These are phyloP conservation scores for Apiospora saccharicola DNA, from an alignment of 2,329 filamentous ascomycete species.

Conservation along the genomic window DNA sequence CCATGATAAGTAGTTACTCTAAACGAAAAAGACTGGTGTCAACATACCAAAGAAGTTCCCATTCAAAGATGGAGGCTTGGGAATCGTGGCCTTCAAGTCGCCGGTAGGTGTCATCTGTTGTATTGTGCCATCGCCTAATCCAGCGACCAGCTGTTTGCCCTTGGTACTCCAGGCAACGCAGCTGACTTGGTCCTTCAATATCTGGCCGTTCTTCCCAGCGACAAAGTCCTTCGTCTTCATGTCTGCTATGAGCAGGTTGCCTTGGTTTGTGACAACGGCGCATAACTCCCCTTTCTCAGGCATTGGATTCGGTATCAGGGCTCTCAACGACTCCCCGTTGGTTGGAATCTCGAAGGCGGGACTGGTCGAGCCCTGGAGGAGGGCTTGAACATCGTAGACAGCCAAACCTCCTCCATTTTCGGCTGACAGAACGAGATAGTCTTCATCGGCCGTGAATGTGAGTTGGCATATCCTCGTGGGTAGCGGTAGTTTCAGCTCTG, in stretches of 20 bases:
- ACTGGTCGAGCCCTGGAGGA: constrained; percentile 72
- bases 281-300: constrained; percentile 76
- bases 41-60: constrained; percentile 71
- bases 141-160: constrained; percentile 92
- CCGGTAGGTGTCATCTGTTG: constrained; percentile 87
- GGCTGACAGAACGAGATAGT: constrained; percentile 81
- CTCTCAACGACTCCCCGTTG: constrained; percentile 75
- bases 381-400: constrained; percentile 77
- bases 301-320: constrained; percentile 82
- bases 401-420: constrained; percentile 83
- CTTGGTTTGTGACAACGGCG: constrained; percentile 80
- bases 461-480: constrained; percentile 84
- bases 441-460: constrained; percentile 89
- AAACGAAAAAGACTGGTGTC: not conserved
- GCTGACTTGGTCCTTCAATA: constrained; percentile 76
- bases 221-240: constrained; percentile 70
- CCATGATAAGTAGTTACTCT: not conserved
- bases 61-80: constrained; percentile 73
- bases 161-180: constrained; percentile 91
- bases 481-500: constrained; percentile 76
- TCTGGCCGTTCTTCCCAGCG: constrained; percentile 65
- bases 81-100: constrained; percentile 77
- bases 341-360: constrained; percentile 79
- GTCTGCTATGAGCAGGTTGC: constrained; percentile 85
- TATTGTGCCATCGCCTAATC: constrained; percentile 80